phyloP scores from a whole-genome alignment of 2,329 filamentous ascomycete genomes.

The Talaromyces sp. region DNA sequence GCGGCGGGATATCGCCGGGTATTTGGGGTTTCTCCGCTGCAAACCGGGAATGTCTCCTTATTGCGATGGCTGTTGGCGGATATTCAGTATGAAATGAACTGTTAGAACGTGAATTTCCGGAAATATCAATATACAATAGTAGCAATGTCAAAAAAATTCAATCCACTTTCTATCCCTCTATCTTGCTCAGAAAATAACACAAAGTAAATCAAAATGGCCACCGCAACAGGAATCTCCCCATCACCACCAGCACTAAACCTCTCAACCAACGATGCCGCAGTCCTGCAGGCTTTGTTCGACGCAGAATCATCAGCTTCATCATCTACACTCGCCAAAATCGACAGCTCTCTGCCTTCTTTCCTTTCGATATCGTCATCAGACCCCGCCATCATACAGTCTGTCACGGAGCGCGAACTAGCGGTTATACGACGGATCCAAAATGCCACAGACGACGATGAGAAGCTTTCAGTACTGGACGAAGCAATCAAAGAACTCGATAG shows the following conservation, averaged over 20 bases:
- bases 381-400: conserved; percentile 22
- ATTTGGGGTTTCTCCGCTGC: neutral
- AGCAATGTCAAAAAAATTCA: neutral
- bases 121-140: neutral
- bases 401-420: conserved; percentile 34
- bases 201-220: conserved; percentile 8
- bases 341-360: conserved; percentile 33
- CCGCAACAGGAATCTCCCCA: conserved; percentile 12
- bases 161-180: neutral
- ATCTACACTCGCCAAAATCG: conserved; percentile 27
- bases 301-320: conserved; percentile 35
- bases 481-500: conserved; percentile 34
- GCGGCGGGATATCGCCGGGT: neutral
- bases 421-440: conserved; percentile 35
- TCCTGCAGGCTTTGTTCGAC: conserved; percentile 42
- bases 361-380: conserved; percentile 28
- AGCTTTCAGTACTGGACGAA: conserved; percentile 18
- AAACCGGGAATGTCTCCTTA: neutral
- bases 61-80: neutral
- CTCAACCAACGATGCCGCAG: conserved; percentile 39
- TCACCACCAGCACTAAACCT: conserved; percentile 23
- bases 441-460: conserved; percentile 10
- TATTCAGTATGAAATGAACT: neutral
- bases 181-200: neutral
- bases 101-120: neutral